Evolutionary conservation across 768 basidiomycete species (phyloP).

Genomic region (Peribolospora kevripleyi): DNA sequence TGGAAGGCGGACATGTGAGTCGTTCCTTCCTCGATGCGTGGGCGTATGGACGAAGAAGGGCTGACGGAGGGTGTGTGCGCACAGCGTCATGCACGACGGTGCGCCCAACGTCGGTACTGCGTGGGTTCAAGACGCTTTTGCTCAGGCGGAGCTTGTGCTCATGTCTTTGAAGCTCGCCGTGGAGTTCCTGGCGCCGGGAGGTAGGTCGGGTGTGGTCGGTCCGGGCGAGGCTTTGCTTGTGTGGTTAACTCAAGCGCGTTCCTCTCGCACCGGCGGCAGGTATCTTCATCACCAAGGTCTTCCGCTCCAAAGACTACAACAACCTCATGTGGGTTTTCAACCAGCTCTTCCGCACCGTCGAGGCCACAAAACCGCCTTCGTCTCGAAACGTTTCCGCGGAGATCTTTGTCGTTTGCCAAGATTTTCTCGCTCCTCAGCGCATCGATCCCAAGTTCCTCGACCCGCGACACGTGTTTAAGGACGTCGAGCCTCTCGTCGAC

Average conservation of each 20-base stretch:
- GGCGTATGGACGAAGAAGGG: not conserved
- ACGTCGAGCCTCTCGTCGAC: conserved; percentile 29
- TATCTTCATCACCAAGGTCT: conserved; percentile 92
- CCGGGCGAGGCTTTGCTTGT: no score
- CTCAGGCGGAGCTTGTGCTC: conserved; percentile 84
- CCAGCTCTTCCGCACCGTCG: conserved; percentile 84
- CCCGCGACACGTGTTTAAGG: conserved; percentile 93
- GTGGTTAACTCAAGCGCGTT: no score
- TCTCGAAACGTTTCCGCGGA: conserved; percentile 98
- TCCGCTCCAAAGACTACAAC: conserved; percentile 95
- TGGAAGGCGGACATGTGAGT: conserved; percentile 79
- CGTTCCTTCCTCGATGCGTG: not conserved
- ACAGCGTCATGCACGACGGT: conserved; percentile 73
- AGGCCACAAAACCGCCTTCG: conserved; percentile 94
- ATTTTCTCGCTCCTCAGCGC: conserved; percentile 76
- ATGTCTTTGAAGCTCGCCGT: conserved; percentile 86
- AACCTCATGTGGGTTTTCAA: conserved; percentile 96
- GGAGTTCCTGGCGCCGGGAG: conserved; percentile 56
- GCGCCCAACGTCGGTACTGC: conserved; percentile 98
- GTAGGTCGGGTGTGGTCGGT: conserved; percentile 29
- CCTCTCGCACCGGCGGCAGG: no score
- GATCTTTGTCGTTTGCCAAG: conserved; percentile 95
- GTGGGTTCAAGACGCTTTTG: conserved; percentile 96
- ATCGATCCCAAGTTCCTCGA: conserved; percentile 98
- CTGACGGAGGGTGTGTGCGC: not conserved